These are phyloP conservation scores for Leishmania guyanensis DNA, from an alignment of 208 protist species.

Conservation along the genomic window DNA sequence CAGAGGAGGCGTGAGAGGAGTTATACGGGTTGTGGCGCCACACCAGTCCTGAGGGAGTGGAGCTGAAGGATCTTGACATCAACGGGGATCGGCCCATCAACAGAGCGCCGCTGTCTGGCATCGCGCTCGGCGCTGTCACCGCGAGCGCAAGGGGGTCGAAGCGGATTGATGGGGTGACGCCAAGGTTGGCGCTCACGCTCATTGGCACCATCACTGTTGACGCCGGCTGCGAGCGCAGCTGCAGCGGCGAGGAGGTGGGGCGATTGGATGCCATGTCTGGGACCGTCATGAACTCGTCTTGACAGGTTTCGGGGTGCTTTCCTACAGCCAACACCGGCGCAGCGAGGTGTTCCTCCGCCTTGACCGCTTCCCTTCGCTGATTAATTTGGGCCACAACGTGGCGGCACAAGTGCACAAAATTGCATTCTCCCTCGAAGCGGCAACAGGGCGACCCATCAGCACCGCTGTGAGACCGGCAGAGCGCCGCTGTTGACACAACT, in stretches of 20 bases:
- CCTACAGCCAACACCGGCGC: conserved; percentile 10
- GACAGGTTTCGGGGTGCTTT: neutral
- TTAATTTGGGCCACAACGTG: conserved; percentile 27
- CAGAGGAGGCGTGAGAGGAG: conserved; percentile 53
- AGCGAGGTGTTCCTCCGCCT: conserved; percentile 9
- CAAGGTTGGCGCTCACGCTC: conserved; percentile 38
- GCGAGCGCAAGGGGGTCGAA: conserved; percentile 45
- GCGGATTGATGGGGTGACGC: conserved; percentile 39
- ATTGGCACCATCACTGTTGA: conserved; percentile 41
- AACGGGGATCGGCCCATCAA: conserved; percentile 51
- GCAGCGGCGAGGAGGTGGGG: conserved; percentile 10
- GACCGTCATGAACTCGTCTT: conserved; percentile 22
- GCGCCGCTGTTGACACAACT: conserved; percentile 50
- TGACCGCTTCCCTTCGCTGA: conserved; percentile 11
- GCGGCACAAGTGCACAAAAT: conserved; percentile 86
- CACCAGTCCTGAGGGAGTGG: conserved; percentile 58
- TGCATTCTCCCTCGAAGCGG: conserved; percentile 81
- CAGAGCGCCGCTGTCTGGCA: conserved; percentile 12
- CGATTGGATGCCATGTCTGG: conserved; percentile 1
- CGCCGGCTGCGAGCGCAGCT: conserved; percentile 9
- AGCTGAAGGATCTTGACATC: conserved; percentile 64
- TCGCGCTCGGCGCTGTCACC: conserved; percentile 36
- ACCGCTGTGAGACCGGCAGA: conserved; percentile 73
- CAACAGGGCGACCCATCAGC: conserved; percentile 59
- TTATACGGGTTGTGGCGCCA: conserved; percentile 88